A percentile compares a stretch with the other conserved stretches of the same genome.
Evolutionary conservation across 1,284 basidiomycete species (phyloP).

Genomic region (Ganoderma resinaceum): DNA sequence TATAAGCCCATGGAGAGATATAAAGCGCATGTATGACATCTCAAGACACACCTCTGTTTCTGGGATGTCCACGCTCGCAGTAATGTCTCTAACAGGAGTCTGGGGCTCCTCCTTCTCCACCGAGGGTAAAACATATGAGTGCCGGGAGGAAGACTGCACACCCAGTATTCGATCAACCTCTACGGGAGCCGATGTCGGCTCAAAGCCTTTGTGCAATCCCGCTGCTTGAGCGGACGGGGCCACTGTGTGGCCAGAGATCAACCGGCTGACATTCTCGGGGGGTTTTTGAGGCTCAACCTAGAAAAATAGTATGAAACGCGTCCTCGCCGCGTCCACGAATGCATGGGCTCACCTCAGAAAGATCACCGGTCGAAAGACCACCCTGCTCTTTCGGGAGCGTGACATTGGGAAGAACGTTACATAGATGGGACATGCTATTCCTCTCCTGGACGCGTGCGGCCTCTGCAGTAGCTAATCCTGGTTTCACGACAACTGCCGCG

Average conservation of each 20-base stretch:
- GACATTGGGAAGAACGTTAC: background rate
- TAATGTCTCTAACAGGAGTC: conserved; percentile 9
- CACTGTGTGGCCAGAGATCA: background rate
- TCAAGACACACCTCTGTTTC: conserved; percentile 13
- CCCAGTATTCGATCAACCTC: background rate
- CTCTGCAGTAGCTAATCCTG: background rate
- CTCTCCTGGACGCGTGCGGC: background rate
- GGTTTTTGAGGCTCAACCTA: background rate
- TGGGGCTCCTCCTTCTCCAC: background rate
- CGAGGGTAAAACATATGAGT: background rate
- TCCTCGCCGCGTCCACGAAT: too few relatives aligned
- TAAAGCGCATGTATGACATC: background rate
- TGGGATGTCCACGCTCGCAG: conserved; percentile 16
- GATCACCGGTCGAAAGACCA: background rate
- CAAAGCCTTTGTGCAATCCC: background rate
- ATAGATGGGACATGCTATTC: background rate
- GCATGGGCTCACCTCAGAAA: background rate
- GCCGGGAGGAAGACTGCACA: background rate
- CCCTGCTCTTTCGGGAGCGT: background rate
- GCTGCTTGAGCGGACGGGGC: background rate
- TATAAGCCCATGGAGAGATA: background rate
- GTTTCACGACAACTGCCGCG: background rate
- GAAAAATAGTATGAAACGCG: background rate
- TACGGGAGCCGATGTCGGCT: background rate
- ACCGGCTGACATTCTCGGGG: background rate